phyloP scores from a whole-genome alignment of 1,284 basidiomycete genomes.

The Cryptococcus sp. region DNA sequence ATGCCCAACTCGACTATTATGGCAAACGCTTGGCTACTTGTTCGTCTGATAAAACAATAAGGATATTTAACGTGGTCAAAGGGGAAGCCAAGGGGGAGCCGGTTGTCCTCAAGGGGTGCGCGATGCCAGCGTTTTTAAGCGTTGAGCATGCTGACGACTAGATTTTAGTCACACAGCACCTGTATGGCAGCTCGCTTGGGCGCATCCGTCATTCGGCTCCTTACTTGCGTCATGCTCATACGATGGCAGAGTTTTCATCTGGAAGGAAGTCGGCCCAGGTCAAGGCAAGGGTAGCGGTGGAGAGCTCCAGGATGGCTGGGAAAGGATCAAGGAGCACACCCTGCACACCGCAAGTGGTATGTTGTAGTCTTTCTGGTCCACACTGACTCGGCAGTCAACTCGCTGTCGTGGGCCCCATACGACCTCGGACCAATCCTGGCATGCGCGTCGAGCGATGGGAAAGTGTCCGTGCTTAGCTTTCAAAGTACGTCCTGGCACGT shows the following conservation, averaged over 20 bases:
- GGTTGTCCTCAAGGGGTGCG: slow-evolving; percentile 80
- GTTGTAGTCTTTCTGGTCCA: slow-evolving; percentile 21
- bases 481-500: slow-evolving; percentile 68
- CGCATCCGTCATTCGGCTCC: slow-evolving; percentile 92
- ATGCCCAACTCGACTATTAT: slow-evolving; percentile 97
- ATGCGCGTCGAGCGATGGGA: slow-evolving; percentile 97
- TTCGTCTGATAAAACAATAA: slow-evolving; percentile 92
- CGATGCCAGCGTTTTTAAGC: slow-evolving; percentile 12
- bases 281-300: slow-evolving; percentile 53
- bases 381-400: slow-evolving; percentile 66
- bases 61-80: slow-evolving; percentile 92
- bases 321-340: slow-evolving; percentile 94
- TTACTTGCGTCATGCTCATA: slow-evolving; percentile 97
- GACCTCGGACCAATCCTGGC: slow-evolving; percentile 95
- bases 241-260: slow-evolving; percentile 96
- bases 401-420: slow-evolving; percentile 96
- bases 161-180: slow-evolving; percentile 79
- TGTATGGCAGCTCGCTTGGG: slow-evolving; percentile 99
- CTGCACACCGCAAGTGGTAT: slow-evolving; percentile 89
- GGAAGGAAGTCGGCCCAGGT: slow-evolving; percentile 71
- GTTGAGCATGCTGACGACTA: neutral
- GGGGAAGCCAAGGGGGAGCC: slow-evolving; percentile 68
- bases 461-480: slow-evolving; percentile 94
- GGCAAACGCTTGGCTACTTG: slow-evolving; percentile 95
- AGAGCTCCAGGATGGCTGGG: slow-evolving; percentile 64